phyloP scores from a whole-genome alignment of 2,329 filamentous ascomycete species.

The Aspergillus sp. region DNA sequence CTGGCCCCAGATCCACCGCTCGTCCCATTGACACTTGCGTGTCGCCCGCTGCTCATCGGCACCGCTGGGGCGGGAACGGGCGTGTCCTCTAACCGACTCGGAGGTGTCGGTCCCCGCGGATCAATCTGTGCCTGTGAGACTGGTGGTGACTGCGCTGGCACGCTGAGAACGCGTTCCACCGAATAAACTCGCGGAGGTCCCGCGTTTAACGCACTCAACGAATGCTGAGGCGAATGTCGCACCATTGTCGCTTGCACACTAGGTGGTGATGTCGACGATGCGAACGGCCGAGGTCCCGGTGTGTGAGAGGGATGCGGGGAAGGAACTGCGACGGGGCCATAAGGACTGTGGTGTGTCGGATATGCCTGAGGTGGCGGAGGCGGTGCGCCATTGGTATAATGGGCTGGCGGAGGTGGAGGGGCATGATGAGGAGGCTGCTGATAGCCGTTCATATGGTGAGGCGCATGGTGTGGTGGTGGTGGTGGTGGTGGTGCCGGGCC shows the following conservation, averaged over 20 bases:
- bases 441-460: conserved; percentile 51
- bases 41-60: conserved; percentile 23
- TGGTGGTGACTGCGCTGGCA: conserved; percentile 31
- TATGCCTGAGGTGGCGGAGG: conserved; percentile 33
- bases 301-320: conserved; percentile 31
- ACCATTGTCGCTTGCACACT: conserved; percentile 32
- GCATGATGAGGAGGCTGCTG: conserved; percentile 27
- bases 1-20: conserved; percentile 56
- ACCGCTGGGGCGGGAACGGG: conserved; percentile 15
- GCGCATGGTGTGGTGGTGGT: conserved; percentile 34
- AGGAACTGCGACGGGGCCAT: conserved; percentile 29
- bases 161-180: conserved; percentile 30
- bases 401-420: conserved; percentile 22
- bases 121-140: conserved; percentile 26
- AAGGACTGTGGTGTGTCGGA: conserved; percentile 32
- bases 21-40: conserved; percentile 21
- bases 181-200: conserved; percentile 33
- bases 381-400: conserved; percentile 27
- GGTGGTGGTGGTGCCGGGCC: conserved; percentile 30
- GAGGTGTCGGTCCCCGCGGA: conserved; percentile 28
- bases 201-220: conserved; percentile 30
- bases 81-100: conserved; percentile 25
- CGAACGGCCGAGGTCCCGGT: conserved; percentile 27
- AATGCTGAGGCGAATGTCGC: conserved; percentile 32
- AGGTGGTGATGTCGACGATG: conserved; percentile 33